Conservation (phyloP, 2,329 filamentous ascomycete genomes). For the Botryosphaeria agaves region DNA sequence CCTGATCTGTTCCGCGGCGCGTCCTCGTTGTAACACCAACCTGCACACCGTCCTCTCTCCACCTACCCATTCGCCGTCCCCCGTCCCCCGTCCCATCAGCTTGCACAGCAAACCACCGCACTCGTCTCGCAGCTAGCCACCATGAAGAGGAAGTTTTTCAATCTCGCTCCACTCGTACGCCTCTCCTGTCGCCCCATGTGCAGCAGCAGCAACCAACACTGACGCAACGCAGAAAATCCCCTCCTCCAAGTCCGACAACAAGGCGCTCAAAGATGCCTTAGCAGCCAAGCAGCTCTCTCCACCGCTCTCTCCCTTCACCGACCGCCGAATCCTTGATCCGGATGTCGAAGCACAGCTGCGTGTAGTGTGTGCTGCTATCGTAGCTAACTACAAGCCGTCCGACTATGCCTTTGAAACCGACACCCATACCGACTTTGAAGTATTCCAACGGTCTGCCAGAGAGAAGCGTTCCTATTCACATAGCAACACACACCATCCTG, state of each 20-base stretch:
- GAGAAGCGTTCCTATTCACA: not conserved
- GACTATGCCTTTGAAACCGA: conserved; percentile 13
- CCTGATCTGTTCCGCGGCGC: no score
- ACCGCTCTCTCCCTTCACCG: conserved; percentile 23
- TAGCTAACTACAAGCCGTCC: conserved; percentile 19
- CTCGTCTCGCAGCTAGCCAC: no score
- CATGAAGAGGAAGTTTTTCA: no score
- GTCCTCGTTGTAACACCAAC: no score
- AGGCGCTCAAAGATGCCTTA: conserved; percentile 12
- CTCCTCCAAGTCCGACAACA: conserved; percentile 9
- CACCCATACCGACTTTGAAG: conserved; percentile 15
- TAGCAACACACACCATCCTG: not conserved
- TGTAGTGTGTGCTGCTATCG: conserved; percentile 25
- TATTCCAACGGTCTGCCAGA: conserved; percentile 3
- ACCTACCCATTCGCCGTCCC: no score
- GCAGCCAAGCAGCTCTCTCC: conserved; percentile 14
- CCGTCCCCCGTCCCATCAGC: no score
- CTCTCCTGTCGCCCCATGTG: no score
- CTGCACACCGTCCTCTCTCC: no score
- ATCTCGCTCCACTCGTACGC: no score
- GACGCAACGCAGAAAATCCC: conserved; percentile 10
- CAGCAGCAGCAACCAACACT: no score
- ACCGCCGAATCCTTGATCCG: conserved; percentile 23
- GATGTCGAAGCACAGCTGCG: conserved; percentile 27
- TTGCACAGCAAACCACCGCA: no score